Evolutionary conservation across 1,284 basidiomycete species (phyloP), one percentile per base, ranked within the genome.

Genomic region (Trametes versicolor): DNA sequence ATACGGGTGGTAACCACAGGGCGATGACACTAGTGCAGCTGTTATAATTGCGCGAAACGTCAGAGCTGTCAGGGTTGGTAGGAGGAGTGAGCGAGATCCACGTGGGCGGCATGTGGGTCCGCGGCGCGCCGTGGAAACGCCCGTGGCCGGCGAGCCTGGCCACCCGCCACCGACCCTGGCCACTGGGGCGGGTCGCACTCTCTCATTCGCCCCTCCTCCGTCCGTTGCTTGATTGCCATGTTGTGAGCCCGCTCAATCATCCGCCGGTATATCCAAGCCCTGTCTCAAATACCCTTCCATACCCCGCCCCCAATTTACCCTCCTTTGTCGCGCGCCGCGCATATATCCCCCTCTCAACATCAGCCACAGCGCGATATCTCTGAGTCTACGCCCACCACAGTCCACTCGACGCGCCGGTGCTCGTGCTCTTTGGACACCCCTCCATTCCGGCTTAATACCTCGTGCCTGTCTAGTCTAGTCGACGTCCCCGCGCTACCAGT

Each of bases 211-310:
- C 48, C 6, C 51, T 9, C 43, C 7, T 37, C 58, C 27, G 17
- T 32, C 36, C n/a, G 10, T 49, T 68, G 63, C 60, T 48, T 61
- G 61, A 60, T 65, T 65, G 61, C 53, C 61, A 63, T 65, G 67
- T 65, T 64, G 43, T 66, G 53, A 60, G 27, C 39, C 51, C 62
- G 45, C 54, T n/a, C 27, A 15, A 58, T 60, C 59, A 34, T 37
- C 32, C 32, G n/a, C 36, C 36, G n/a, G 39, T 25, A 53, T 17
- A 53, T 53, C 52, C 52, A 53, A 21, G 17, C 51, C 9, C n/a
- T 36, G 21, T 47, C 39, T 37, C 39, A 8, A 29, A 50, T 50
- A 39, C 41, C 59, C 60, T 56, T 51, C 61, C 56, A 45, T 49
- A 55, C 53, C 39, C 41, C 7, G 13, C 34, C 25, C 36, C 23